Conservation (phyloP, 164 flowering plant genomes). For the Brasenia schreberi region DNA sequence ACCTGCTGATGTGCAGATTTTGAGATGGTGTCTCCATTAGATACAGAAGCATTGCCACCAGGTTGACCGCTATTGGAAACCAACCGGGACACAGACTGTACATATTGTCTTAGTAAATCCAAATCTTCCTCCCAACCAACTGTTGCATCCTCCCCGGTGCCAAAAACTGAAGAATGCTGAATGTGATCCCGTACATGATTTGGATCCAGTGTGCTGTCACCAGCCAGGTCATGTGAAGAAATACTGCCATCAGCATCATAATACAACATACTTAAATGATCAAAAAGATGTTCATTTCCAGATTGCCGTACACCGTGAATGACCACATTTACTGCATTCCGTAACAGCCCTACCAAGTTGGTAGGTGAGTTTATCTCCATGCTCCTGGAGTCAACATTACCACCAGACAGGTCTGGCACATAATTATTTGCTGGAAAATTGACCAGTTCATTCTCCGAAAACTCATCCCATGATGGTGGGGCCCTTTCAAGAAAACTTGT, state of each 20-base stretch:
- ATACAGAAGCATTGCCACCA: constrained; percentile 16
- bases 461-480: constrained; percentile 62
- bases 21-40: constrained; percentile 9
- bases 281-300: constrained; percentile 41
- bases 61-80: constrained; percentile 20
- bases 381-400: constrained; percentile 10
- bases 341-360: constrained; percentile 25
- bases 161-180: constrained; percentile 3
- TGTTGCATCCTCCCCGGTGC: constrained; percentile 11
- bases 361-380: constrained; percentile 21
- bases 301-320: constrained; percentile 21
- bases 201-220: no score
- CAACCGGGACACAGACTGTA: constrained; percentile 35
- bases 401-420: constrained; percentile 15
- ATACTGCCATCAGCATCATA: no score
- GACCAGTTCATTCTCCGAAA: constrained; percentile 18
- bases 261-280: constrained; percentile 8
- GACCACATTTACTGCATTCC: constrained; percentile 30
- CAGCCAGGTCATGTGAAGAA: no score
- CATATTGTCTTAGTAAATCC: constrained; percentile 40
- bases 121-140: constrained; percentile 17
- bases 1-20: constrained; percentile 12
- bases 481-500: constrained; percentile 57
- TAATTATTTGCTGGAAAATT: constrained; percentile 9
- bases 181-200: no score